These are phyloP conservation scores for Trichoderma afroharzianum DNA, from an alignment of 2,329 filamentous ascomycete genomes.

Conservation along the genomic window DNA sequence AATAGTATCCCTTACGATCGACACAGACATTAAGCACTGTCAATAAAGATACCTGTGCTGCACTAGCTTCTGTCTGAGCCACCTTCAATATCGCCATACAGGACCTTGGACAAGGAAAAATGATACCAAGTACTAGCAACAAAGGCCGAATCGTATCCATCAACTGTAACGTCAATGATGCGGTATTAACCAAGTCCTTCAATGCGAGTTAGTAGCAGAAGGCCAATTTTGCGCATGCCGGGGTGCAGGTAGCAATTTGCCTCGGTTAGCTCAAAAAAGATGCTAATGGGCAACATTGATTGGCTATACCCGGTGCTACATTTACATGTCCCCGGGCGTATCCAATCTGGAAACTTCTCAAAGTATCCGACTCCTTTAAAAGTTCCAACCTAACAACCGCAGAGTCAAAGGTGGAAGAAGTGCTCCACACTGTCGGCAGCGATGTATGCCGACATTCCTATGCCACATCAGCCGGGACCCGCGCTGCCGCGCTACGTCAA, in stretches of 20 bases:
- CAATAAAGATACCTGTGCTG: no score
- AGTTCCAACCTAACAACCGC: no score
- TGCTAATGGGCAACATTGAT: not conserved
- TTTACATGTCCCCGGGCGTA: not conserved
- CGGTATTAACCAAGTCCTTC: not conserved
- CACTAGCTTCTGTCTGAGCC: no score
- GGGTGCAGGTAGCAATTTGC: not conserved
- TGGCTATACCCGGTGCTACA: not conserved
- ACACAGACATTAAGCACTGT: no score
- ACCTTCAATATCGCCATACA: no score
- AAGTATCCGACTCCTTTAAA: no score
- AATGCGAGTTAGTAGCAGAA: not conserved
- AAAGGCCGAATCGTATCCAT: not conserved
- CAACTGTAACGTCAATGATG: not conserved
- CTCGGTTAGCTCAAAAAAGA: not conserved
- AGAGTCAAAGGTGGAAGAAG: not conserved
- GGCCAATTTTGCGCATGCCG: not conserved
- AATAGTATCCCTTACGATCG: no score
- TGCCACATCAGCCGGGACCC: not conserved
- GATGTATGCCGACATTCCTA: not conserved
- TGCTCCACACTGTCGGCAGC: not conserved
- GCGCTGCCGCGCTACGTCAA: not conserved
- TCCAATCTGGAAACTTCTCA: not conserved
- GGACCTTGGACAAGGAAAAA: no score
- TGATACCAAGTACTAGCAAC: not conserved